phyloP scores from a whole-genome alignment of 176 grass and related monocot genomes.

The Aegilops speltoides region DNA sequence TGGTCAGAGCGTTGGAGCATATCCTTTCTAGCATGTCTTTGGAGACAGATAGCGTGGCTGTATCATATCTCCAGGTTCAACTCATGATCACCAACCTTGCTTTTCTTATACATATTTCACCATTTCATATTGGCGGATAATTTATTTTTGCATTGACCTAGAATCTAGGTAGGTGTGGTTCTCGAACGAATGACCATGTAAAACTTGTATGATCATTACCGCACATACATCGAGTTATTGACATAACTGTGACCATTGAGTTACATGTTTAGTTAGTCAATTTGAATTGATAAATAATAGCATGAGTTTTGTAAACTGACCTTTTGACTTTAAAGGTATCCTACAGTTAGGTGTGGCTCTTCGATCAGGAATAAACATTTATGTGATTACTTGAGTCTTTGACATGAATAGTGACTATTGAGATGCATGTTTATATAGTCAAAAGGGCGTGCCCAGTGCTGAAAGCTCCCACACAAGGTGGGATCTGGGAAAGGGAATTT shows the following conservation, averaged over 20 bases:
- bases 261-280: not conserved
- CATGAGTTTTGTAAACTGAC: not conserved
- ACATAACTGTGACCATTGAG: not conserved
- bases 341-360: not conserved
- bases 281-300: not conserved
- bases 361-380: not conserved
- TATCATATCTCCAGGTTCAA: constrained; percentile 92
- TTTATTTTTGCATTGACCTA: not conserved
- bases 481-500: too few species aligned
- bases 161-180: not conserved
- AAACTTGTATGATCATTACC: not conserved
- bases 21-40: constrained; percentile 63
- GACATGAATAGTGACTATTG: not conserved
- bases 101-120: not conserved
- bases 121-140: not conserved
- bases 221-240: not conserved
- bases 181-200: not conserved
- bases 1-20: constrained; percentile 93
- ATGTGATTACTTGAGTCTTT: not conserved
- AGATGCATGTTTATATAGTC: not conserved
- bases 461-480: too few species aligned
- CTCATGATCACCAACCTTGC: not conserved
- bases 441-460: not conserved
- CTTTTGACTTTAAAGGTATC: not conserved
- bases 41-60: constrained; percentile 52